phyloP scores from a whole-genome alignment of 345 rosid species.

The Acer yangbiense region DNA sequence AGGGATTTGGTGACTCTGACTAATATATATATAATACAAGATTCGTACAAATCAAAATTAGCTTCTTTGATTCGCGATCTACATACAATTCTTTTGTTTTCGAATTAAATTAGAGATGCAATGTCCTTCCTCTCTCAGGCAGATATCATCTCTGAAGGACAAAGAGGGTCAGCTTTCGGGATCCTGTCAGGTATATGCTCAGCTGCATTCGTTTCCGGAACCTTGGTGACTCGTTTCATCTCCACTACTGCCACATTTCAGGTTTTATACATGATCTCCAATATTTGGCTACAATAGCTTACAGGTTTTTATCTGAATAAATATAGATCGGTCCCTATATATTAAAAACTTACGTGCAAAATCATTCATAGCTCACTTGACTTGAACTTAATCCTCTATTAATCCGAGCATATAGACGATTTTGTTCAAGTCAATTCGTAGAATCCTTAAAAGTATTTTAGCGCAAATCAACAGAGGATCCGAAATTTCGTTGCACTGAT shows the following conservation, averaged over 20 bases:
- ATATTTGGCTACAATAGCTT: not conserved
- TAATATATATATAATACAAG: not conserved
- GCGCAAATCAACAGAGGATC: not conserved
- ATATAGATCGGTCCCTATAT: not conserved
- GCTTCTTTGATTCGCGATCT: too few species aligned
- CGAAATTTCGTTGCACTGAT: not conserved
- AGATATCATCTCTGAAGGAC: constrained; percentile 47
- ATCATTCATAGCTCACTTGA: not conserved
- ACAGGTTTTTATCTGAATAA: not conserved
- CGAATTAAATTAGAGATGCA: constrained; percentile 3
- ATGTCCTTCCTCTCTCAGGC: constrained; percentile 48
- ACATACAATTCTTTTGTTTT: not conserved
- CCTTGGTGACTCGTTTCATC: constrained; percentile 76
- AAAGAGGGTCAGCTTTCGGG: constrained; percentile 70
- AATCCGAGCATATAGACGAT: too few species aligned
- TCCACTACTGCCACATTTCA: constrained; percentile 55
- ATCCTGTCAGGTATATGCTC: constrained; percentile 57
- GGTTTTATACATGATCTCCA: constrained; percentile 37
- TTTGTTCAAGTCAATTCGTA: not conserved
- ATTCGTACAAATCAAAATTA: too few species aligned
- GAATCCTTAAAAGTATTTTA: not conserved
- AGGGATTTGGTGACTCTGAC: too few species aligned
- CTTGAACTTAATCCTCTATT: not conserved
- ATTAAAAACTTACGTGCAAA: too few species aligned
- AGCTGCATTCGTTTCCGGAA: constrained; percentile 55